Evolutionary conservation across 352 stramenopile species (phyloP), one percentile per base, ranked within the genome.

Genomic region (Globisporangium nagaii): DNA sequence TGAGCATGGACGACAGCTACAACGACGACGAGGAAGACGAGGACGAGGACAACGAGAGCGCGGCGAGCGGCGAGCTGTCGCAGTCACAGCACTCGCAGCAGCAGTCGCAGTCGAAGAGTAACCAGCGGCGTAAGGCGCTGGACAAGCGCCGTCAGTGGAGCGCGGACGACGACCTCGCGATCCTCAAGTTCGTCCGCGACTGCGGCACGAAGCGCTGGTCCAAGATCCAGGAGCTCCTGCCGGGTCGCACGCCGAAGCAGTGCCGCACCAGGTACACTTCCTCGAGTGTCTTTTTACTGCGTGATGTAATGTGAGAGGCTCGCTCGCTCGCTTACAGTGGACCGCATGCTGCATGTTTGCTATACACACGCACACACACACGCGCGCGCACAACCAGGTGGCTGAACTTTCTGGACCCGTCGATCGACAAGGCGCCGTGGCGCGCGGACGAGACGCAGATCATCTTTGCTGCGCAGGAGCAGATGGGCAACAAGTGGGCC

Each of bases 401-500:
- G 93, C 86, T 96, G 56, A 98, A 98, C 67, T 96, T 97, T 45
- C 62, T 98, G 17, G 91, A 98, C 63, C 90, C 93, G 5, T 71
- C 78, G 17, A 98, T 98, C 66, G 79, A 87, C 66, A 98, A 98
- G 62, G 83, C 90, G 9, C 90, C 93, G 19, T 98, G 94, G 93
- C 87, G 74, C 9, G 56, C 73, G 17, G 86, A 97, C 32, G 95
- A 98, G 68, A 96, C 96, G 56, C 65, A 88, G 51, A 60, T 90
- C 36, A 93, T 95, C 54, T 73, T 93, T 34, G 60, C 69, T 10
- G 76, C 79, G 0, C 83, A 93, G 62, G 62, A 74, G 36, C 58
- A 60, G 9, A 53, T 95, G 6, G 97, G 97, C 47, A 99, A 99
- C 68, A 85, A 93, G 51, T 99, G 97, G 97, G 90, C 91, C 15